These are phyloP conservation scores for Fusarium sp. DNA, from an alignment of 2,329 filamentous ascomycete species.

Conservation along the genomic window DNA sequence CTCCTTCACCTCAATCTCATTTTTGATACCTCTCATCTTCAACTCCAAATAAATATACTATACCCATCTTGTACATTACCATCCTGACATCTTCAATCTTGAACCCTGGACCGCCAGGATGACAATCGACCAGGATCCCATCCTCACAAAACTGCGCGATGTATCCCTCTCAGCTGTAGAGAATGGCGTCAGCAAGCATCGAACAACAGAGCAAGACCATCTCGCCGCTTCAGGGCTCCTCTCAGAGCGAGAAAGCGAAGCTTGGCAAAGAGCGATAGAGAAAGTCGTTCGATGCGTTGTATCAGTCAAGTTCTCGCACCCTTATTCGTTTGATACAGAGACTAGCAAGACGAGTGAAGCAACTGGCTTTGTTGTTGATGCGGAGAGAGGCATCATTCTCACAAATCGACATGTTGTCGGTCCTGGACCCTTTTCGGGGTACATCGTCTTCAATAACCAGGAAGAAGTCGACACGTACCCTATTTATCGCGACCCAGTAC, in stretches of 20 bases:
- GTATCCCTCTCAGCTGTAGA: neutral
- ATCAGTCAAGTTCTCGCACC: conserved; percentile 97
- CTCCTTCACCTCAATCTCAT: neutral
- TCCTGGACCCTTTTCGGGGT: conserved; percentile 95
- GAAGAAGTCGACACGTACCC: conserved; percentile 95
- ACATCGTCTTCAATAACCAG: conserved; percentile 98
- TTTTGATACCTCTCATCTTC: rapidly evolving
- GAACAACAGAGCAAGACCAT: neutral
- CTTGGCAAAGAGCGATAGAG: conserved; percentile 94
- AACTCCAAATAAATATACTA: rapidly evolving
- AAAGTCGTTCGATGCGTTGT: conserved; percentile 96
- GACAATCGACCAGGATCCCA: conserved; percentile 18
- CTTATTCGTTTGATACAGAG: conserved; percentile 96
- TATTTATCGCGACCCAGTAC: conserved; percentile 96
- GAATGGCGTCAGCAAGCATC: neutral
- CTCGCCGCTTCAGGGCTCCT: neutral
- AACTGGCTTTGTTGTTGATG: conserved; percentile 66
- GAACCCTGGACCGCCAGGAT: neutral
- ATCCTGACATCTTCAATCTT: neutral
- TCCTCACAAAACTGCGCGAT: neutral
- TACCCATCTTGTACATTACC: neutral
- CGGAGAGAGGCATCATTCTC: conserved; percentile 56
- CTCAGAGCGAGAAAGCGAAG: conserved; percentile 26
- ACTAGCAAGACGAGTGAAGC: conserved; percentile 93
- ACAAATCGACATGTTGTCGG: conserved; percentile 95